A percentile compares a stretch with the other conserved stretches of the same genome.
Evolutionary conservation across 495 filamentous ascomycete species (phyloP).

Genomic region (Cairneyella variabilis): DNA sequence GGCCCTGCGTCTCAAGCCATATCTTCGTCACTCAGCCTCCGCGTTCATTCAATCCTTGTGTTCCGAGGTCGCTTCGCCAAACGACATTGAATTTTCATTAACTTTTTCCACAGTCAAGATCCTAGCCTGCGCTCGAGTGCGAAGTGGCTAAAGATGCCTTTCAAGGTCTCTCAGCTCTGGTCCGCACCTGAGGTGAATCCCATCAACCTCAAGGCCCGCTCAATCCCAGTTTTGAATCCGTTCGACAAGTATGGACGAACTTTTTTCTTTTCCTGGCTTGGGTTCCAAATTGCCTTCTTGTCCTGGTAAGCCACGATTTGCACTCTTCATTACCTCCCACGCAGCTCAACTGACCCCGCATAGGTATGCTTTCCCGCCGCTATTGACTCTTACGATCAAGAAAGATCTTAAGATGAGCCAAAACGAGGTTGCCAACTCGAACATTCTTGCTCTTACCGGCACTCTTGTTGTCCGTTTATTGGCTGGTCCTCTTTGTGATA

Average conservation of each 20-base stretch:
- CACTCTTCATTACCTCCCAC: neutral
- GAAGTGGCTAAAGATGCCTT: constrained; percentile 29
- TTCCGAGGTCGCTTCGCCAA: constrained; percentile 2
- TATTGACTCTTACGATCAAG: constrained; percentile 67
- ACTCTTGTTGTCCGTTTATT: constrained; percentile 85
- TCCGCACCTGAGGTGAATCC: constrained; percentile 62
- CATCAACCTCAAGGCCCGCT: constrained; percentile 71
- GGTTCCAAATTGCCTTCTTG: constrained; percentile 92
- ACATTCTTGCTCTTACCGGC: constrained; percentile 79
- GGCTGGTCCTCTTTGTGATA: constrained; percentile 83
- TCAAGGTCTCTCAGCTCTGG: constrained; percentile 51
- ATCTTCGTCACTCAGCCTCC: too few relatives aligned
- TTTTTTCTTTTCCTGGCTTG: constrained; percentile 91
- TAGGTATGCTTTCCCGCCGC: constrained; percentile 63
- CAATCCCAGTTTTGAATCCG: constrained; percentile 76
- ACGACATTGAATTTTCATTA: neutral
- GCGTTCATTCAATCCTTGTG: constrained; percentile 2
- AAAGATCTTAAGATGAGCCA: constrained; percentile 69
- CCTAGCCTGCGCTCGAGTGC: neutral
- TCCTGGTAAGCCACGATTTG: constrained; percentile 59
- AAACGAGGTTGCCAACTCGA: constrained; percentile 80
- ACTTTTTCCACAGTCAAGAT: neutral
- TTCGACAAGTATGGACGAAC: constrained; percentile 78
- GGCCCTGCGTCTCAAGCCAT: too few relatives aligned
- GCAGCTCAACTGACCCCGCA: neutral